Evolutionary conservation across 2,329 filamentous ascomycete species (phyloP).

Genomic region (Akanthomyces uredinophilus): DNA sequence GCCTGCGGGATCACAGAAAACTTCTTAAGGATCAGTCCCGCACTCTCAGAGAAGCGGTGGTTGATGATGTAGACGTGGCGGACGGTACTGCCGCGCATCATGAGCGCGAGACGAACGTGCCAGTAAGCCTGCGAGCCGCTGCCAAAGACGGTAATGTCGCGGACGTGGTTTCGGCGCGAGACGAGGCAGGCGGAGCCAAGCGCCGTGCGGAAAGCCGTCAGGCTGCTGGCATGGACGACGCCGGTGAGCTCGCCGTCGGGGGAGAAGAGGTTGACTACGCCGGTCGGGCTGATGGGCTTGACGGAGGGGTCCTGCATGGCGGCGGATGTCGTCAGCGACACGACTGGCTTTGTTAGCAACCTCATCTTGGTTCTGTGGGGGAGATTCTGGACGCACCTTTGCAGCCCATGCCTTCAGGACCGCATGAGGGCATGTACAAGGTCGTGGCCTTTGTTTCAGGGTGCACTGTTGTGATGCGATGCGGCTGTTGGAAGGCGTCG

Average conservation of each 20-base stretch:
- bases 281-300: constrained; percentile 47
- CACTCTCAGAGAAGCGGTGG: constrained; percentile 58
- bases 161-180: constrained; percentile 60
- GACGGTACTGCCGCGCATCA: constrained; percentile 66
- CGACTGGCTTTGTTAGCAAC: constrained; percentile 39
- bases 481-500: constrained; percentile 50
- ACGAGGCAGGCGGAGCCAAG: constrained; percentile 65
- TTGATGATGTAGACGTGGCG: constrained; percentile 81
- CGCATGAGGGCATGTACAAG: constrained; percentile 69
- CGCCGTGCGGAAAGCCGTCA: constrained; percentile 78
- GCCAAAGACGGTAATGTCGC: constrained; percentile 78
- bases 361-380: not conserved
- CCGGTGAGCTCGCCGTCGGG: constrained; percentile 58
- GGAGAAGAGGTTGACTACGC: constrained; percentile 64
- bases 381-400: constrained; percentile 47
- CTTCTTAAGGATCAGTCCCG: constrained; percentile 44
- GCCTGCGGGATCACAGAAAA: constrained; percentile 40
- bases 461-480: constrained; percentile 45
- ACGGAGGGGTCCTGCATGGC: constrained; percentile 24
- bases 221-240: constrained; percentile 65
- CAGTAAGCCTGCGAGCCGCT: constrained; percentile 89
- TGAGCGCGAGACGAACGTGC: constrained; percentile 80
- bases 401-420: constrained; percentile 58
- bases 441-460: constrained; percentile 51
- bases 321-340: constrained; percentile 51